These are phyloP conservation scores for Euphorbia schlechtendalii DNA, from an alignment of 441 rosid species.

Conservation along the genomic window DNA sequence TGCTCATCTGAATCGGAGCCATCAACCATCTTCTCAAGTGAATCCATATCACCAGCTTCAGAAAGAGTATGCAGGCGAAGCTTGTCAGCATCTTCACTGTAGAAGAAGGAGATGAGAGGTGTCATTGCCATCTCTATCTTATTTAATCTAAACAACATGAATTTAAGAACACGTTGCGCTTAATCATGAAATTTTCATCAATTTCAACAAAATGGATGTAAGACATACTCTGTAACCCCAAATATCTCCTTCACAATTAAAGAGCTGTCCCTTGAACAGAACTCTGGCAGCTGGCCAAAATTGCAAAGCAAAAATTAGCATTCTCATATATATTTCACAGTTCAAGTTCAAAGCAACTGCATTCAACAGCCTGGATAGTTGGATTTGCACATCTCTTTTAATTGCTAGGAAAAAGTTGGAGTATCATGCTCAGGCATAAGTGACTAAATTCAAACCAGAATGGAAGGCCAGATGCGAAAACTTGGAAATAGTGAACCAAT, in stretches of 20 bases:
- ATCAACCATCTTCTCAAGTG: slow-evolving; percentile 76
- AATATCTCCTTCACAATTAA: slow-evolving; percentile 82
- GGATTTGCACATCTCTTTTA: slow-evolving; percentile 1
- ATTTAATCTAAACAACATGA: background rate
- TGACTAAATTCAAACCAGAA: background rate
- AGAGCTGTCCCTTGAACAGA: slow-evolving; percentile 71
- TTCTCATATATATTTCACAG: background rate
- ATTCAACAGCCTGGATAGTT: background rate
- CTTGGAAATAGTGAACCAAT: too few relatives aligned
- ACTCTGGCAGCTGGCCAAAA: slow-evolving; percentile 72
- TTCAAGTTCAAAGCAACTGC: background rate
- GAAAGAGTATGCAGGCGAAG: slow-evolving; percentile 68
- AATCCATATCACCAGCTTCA: slow-evolving; percentile 75
- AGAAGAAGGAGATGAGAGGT: background rate
- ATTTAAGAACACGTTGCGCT: background rate
- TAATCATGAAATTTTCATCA: background rate
- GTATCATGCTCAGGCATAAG: background rate
- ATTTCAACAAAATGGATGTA: slow-evolving; percentile 4
- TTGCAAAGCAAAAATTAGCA: slow-evolving; percentile 16
- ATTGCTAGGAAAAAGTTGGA: slow-evolving; percentile 7
- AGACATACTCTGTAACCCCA: slow-evolving; percentile 85
- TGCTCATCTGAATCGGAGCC: slow-evolving; percentile 40
- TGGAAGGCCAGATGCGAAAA: too few relatives aligned
- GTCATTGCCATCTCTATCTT: too few relatives aligned
- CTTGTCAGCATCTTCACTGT: slow-evolving; percentile 81